Evolutionary conservation across 192 early-diverging fungal genomes (phyloP).

Genomic region (Coemansia sp.): DNA sequence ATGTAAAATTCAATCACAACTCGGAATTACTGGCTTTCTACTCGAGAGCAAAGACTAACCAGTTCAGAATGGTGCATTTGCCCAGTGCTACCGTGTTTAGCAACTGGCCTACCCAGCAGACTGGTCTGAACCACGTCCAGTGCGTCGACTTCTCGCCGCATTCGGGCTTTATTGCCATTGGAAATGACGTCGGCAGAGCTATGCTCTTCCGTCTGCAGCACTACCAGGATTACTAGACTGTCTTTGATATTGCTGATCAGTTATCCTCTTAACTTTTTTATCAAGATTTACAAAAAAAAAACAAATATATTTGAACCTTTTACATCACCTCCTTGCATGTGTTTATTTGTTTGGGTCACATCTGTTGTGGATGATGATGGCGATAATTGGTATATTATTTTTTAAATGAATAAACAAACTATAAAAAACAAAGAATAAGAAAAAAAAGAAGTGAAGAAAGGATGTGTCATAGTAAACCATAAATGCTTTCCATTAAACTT

Average conservation of each 20-base stretch:
- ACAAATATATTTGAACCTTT: too few species aligned
- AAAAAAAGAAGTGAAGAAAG: too few species aligned
- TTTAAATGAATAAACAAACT: too few species aligned
- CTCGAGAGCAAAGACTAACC: conserved; percentile 68
- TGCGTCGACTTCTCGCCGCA: conserved; percentile 84
- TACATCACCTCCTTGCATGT: too few species aligned
- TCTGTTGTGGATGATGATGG: too few species aligned
- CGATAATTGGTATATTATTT: too few species aligned
- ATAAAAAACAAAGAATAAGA: too few species aligned
- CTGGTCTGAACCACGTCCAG: conserved; percentile 79
- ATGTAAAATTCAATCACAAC: conserved; percentile 78
- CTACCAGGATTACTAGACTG: conserved; percentile 42
- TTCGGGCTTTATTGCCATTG: conserved; percentile 85
- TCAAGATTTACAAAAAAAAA: background rate
- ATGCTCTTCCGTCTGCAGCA: conserved; percentile 77
- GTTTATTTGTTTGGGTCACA: too few species aligned
- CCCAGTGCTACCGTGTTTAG: conserved; percentile 75
- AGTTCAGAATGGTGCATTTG: conserved; percentile 78
- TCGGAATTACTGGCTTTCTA: conserved; percentile 80
- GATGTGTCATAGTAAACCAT: too few species aligned
- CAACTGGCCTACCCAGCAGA: conserved; percentile 90
- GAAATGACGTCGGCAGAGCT: conserved; percentile 88
- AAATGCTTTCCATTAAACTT: too few species aligned
- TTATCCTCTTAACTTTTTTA: background rate
- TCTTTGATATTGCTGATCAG: background rate